These are phyloP conservation scores for Gaeumannomyces sp. DNA, from an alignment of 2,329 filamentous ascomycete species.

Conservation along the genomic window DNA sequence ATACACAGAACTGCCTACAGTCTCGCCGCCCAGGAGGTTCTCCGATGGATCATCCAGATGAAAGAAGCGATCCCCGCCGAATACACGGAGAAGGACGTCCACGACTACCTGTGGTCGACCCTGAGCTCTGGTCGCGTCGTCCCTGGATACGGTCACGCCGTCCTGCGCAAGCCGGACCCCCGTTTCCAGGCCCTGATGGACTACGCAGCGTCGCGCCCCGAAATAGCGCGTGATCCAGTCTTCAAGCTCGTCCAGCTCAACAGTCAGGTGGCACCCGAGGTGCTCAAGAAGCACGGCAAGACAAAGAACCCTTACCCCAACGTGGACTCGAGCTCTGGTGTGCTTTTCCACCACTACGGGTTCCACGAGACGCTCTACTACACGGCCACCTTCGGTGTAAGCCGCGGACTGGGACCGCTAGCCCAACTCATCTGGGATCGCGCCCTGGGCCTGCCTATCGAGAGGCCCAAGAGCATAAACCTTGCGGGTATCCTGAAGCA, in stretches of 20 bases:
- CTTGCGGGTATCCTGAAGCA: conserved; percentile 75
- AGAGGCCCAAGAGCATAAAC: conserved; percentile 97
- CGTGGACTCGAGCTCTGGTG: conserved; percentile 87
- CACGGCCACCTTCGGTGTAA: conserved; percentile 65
- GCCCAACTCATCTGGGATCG: conserved; percentile 96
- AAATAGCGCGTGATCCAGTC: conserved; percentile 80
- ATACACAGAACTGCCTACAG: conserved; percentile 30
- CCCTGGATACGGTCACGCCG: conserved; percentile 91
- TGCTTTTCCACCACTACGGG: conserved; percentile 96
- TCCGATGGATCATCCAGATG: conserved; percentile 97
- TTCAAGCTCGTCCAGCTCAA: conserved; percentile 94
- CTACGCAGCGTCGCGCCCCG: conserved; percentile 77
- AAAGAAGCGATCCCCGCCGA: conserved; percentile 74
- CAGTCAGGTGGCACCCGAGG: conserved; percentile 81
- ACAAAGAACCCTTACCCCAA: conserved; percentile 98
- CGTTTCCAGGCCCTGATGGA: conserved; percentile 96
- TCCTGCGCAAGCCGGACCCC: conserved; percentile 93
- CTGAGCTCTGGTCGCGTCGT: conserved; percentile 92
- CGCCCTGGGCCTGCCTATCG: conserved; percentile 87
- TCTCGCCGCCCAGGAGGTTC: conserved; percentile 91
- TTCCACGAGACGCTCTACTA: conserved; percentile 98
- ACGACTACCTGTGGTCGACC: conserved; percentile 85
- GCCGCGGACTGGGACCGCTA: conserved; percentile 72
- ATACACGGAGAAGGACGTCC: conserved; percentile 76
- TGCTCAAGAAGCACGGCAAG: conserved; percentile 93